Conservation (phyloP, 2,329 filamentous ascomycete species). For the Ramularia endophylla region DNA sequence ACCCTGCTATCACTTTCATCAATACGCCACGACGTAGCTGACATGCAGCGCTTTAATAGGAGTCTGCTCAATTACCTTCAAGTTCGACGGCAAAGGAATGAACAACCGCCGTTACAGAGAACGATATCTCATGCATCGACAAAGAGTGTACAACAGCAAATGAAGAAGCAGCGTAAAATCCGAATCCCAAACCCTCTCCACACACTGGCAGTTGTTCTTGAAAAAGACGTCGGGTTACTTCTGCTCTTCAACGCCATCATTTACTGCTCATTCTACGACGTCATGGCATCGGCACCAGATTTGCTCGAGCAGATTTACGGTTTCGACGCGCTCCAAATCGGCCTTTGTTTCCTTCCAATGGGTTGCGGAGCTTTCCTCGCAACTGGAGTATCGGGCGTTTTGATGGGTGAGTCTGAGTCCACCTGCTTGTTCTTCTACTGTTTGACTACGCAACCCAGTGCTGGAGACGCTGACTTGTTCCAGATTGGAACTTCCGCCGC, state of each 20-base stretch:
- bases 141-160: conserved; percentile 18
- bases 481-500: conserved; percentile 69
- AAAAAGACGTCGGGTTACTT: conserved; percentile 19
- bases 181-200: conserved; percentile 41
- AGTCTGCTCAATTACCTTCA: conserved; percentile 24
- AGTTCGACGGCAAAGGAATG: conserved; percentile 7
- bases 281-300: conserved; percentile 42
- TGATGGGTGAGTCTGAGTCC: too few relatives aligned
- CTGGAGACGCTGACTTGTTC: conserved; percentile 51
- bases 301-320: conserved; percentile 33
- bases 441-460: too few relatives aligned
- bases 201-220: conserved; percentile 35
- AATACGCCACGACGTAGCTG: too few relatives aligned
- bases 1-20: too few relatives aligned
- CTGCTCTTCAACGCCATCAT: conserved; percentile 22
- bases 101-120: conserved; percentile 11
- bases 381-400: too few relatives aligned
- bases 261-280: conserved; percentile 44
- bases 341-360: conserved; percentile 27
- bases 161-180: conserved; percentile 25
- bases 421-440: too few relatives aligned
- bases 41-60: too few relatives aligned
- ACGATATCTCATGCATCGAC: conserved; percentile 21
- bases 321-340: conserved; percentile 25
- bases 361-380: conserved; percentile 34